Conservation (phyloP, 2,329 filamentous ascomycete genomes). For the Phyllachora maydis region DNA sequence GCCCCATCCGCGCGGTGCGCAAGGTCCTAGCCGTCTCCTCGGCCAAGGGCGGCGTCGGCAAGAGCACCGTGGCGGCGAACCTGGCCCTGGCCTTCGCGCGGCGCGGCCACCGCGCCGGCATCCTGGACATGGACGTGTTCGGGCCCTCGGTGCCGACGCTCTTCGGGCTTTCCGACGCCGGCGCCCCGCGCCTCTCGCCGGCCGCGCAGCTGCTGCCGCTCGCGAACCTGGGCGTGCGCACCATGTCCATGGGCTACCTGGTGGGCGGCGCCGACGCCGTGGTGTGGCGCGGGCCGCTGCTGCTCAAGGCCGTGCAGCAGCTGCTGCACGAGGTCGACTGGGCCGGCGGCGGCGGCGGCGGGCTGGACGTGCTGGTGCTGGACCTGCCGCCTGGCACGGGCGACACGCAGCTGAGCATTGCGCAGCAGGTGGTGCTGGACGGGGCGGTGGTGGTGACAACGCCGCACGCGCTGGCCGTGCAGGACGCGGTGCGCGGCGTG, state of each 20-base stretch:
- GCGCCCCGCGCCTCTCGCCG: slow-evolving; percentile 52
- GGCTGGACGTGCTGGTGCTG: slow-evolving; percentile 70
- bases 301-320: slow-evolving; percentile 92
- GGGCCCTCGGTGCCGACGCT: slow-evolving; percentile 87
- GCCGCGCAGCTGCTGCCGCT: slow-evolving; percentile 70
- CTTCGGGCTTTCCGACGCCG: slow-evolving; percentile 56
- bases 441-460: slow-evolving; percentile 81
- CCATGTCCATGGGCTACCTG: slow-evolving; percentile 97
- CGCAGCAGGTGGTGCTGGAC: slow-evolving; percentile 78
- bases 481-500: slow-evolving; percentile 80
- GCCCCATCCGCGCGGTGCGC: slow-evolving; percentile 63
- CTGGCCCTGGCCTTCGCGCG: slow-evolving; percentile 73
- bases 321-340: slow-evolving; percentile 89
- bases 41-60: slow-evolving; percentile 94
- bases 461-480: slow-evolving; percentile 78
- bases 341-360: too few relatives aligned
- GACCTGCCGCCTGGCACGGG: slow-evolving; percentile 90
- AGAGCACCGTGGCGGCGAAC: slow-evolving; percentile 83
- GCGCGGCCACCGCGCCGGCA: slow-evolving; percentile 61
- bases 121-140: slow-evolving; percentile 92
- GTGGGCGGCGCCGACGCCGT: slow-evolving; percentile 59
- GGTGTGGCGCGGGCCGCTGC: slow-evolving; percentile 92
- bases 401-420: slow-evolving; percentile 91
- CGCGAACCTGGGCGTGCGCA: slow-evolving; percentile 87
- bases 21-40: slow-evolving; percentile 96